Percentiles rank a stretch among this genome's conserved stretches.
Conservation (phyloP, 2,329 filamentous ascomycete species). For the Ceratocystis diversiconidia region DNA sequence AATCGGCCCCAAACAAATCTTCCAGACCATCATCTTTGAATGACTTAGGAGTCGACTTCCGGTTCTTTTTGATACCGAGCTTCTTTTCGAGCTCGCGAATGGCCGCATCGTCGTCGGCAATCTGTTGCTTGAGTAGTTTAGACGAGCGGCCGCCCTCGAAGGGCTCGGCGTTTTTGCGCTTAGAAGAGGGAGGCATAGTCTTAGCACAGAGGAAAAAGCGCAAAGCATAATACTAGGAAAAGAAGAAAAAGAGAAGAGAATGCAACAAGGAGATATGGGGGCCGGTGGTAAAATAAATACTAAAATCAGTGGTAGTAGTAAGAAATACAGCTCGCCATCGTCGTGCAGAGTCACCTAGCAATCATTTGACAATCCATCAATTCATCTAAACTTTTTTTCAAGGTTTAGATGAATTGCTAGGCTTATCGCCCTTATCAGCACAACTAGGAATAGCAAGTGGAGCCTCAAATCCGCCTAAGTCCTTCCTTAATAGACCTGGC, state of each 20-base stretch:
- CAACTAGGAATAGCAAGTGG: constrained; percentile 13
- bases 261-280: background rate
- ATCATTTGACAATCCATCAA: background rate
- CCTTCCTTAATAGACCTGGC: background rate
- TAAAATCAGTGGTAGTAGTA: too few species aligned
- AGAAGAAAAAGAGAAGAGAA: background rate
- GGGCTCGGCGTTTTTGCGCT: constrained; percentile 12
- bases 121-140: constrained; percentile 39
- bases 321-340: too few species aligned
- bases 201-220: background rate
- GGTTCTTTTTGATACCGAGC: constrained; percentile 62
- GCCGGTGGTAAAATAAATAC: too few species aligned
- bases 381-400: constrained; percentile 14
- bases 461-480: background rate
- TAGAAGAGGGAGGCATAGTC: constrained; percentile 4
- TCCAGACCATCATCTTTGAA: constrained; percentile 75
- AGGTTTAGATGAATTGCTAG: background rate
- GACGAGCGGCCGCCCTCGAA: constrained; percentile 9
- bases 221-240: too few species aligned
- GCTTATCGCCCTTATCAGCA: constrained; percentile 15
- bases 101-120: constrained; percentile 73
- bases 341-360: background rate
- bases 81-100: constrained; percentile 80
- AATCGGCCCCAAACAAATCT: constrained; percentile 58
- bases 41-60: constrained; percentile 56